Base-by-base conservation (phyloP, 371 early-diverging fungal genomes). In the Actinomucor elegans region DNA sequence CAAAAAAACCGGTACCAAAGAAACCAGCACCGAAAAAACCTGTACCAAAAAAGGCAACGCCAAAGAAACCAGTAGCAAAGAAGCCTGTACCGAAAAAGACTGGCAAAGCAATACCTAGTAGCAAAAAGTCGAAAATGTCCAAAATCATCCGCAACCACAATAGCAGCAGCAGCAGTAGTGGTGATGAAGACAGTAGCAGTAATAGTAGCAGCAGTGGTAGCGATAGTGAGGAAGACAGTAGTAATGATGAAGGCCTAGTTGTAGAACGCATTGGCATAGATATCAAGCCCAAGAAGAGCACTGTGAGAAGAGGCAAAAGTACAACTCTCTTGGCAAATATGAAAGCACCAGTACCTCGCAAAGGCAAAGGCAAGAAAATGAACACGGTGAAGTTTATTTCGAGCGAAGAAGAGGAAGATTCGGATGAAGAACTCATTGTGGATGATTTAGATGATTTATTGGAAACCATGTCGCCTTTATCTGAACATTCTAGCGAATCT, bases 371-470 rank as follows among this genome's bases (percentile, higher is more conserved):
- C 27, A 38, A 45, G 9, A 32, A 38, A n/a, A 40, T 29, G 35
- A 10, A 21, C 41, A n/a, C n/a, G n/a, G 10, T 31, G 31, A 51
- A 26, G 14, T 26, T 40, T 18, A n/a, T 21, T 24, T 47, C 55
- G 4, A 31, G 32, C 23, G 26, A 43, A 1, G 17, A 52, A 5
- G 27, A 40, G 5, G 24, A 58, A 46, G 46, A 49, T 20, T 37
- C 47, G 24, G 64, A 64, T 11, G 64, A 64, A 45, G 65, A 67
- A 4, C 45, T 64, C 0, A 33, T 64, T 11, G 55, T 64, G 29
- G 71, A 67, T 37, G 64, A 63, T 40, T 48, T 64, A 31, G 67
- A 64, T 28, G 69, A 61, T 37, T 52, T 69, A 28, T 35, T 69
- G 20, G 66, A 61, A 46, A 57, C 67, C 5, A 57, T 64, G 59